Conservation (phyloP, 768 basidiomycete genomes). For the Mycena kentingensis region DNA sequence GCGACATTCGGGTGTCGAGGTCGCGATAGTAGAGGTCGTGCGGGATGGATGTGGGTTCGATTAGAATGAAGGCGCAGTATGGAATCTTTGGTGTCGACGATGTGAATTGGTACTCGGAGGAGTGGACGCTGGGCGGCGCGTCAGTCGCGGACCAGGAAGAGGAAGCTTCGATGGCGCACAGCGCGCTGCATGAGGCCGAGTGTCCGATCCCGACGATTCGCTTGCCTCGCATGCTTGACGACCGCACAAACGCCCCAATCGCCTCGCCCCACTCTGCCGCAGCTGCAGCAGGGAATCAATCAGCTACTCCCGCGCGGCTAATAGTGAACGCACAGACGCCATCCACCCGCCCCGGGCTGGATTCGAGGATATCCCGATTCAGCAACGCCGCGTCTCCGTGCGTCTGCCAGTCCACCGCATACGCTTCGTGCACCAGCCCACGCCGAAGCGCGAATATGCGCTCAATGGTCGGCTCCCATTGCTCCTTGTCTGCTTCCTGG, state of each 20-base stretch:
- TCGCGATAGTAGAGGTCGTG: constrained; percentile 39
- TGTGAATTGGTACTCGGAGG: constrained; percentile 35
- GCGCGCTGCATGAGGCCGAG: constrained; percentile 45
- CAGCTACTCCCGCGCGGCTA: background rate
- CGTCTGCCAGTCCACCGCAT: constrained; percentile 54
- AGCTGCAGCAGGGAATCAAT: constrained; percentile 26
- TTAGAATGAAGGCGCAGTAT: constrained; percentile 41
- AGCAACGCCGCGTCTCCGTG: constrained; percentile 51
- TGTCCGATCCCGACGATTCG: constrained; percentile 44
- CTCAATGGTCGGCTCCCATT: constrained; percentile 53
- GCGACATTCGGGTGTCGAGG: constrained; percentile 39
- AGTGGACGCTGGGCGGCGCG: constrained; percentile 35
- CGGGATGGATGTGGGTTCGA: constrained; percentile 47
- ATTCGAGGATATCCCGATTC: constrained; percentile 37
- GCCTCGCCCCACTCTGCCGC: constrained; percentile 41
- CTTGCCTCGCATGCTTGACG: constrained; percentile 35
- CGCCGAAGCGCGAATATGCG: constrained; percentile 37
- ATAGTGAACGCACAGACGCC: constrained; percentile 22
- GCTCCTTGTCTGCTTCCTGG: constrained; percentile 49
- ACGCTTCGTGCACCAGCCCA: constrained; percentile 43
- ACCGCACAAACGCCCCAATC: constrained; percentile 36
- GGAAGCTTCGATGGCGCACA: constrained; percentile 30
- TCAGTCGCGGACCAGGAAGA: background rate
- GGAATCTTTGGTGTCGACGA: constrained; percentile 30
- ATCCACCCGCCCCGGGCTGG: constrained; percentile 39